Base-by-base conservation (phyloP, 2,329 filamentous ascomycete species). In the Raffaelea deltoideospora region DNA sequence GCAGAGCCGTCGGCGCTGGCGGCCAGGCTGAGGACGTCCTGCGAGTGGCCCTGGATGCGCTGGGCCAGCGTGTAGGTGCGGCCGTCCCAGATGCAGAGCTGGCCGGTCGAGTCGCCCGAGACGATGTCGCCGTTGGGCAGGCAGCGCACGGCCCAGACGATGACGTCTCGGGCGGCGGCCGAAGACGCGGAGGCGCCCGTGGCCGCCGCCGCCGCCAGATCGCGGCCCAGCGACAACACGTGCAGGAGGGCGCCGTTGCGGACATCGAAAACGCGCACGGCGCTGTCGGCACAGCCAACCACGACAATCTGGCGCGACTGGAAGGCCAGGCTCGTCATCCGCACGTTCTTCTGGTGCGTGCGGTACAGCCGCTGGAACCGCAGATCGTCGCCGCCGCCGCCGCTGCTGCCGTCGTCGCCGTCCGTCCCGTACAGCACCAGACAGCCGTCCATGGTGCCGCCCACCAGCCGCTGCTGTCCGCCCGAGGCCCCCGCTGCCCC, bases 241-340 rank as follows among this genome's bases (percentile, higher is more conserved):
- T 85, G 72, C 40, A 94, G 53, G 41, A 83, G 67, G 36, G 76
- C 69, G 13, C 84, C 83, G 51, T 74, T 88, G 35, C 81, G 69
- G 46, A 85, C 79, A 53, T 96, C 86, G 58, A 87, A 93, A 37
- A 90, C 72, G 43, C 88, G 79, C 45, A 98, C 90, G n/a, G 76
- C 84, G 57, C 86, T 87, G 60, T 98, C 88, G n/a, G 86, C 88
- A 55, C 90, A 96, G 18, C 90, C 90, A 26, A 88, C 86, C 30
- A 95, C 74, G 40, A 88, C 76, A 24, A 77, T 75, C 50, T 88
- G 73, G 39, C 80, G 76, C 46, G 82, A 79, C 58, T 95, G 86
- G 59, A 92, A 98, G 19, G 80, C 74, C 44, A 98, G 76, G 60
- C 85, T 94, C 49, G 96, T 76, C 52, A 93, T 88, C 50, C 88